Base-by-base conservation (phyloP, 352 stramenopile genomes). In the Phytophthora ramorum region DNA sequence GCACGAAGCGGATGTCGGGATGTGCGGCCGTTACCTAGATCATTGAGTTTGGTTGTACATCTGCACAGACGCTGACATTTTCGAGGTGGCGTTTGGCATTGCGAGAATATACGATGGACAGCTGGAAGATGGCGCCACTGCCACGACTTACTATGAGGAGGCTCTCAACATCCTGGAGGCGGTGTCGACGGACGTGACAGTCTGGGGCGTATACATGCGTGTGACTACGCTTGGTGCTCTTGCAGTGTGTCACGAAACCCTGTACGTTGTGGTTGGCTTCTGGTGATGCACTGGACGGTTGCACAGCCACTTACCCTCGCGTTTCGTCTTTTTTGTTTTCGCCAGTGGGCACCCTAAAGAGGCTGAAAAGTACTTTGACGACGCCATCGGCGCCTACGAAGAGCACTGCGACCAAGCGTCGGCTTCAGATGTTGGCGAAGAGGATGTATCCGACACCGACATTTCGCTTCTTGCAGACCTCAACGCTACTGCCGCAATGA, bases 401-500 rank as follows among this genome's bases (percentile, higher is more conserved):
- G 49, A 75, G 58, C 62, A 75, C 47, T 75, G 62, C 28, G 51
- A 60, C 3, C 51, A 64, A 58, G 66, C 49, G 12, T 43, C 49
- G 22, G 26, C 22, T 45, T 26, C 35, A 13, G 40, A 46, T 30
- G 37, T 13, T 58, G 35, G 24, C 7, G 54, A 68, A 14, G 26
- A 28, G 13, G 28, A 71, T 24, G 38, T 19, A 6, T 64, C 67
- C 0, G 26, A 66, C 22, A 43, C 20, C 4, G 61, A 75, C 10
- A 26, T 67, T 19, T 55, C 34, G 7, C 51, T 75, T 19, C 35
- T 75, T 4, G 17, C 46, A 17, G 51, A 75, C 19, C 52, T 75
- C 14, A 75, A 75, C 44, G 61, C 62, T n/a, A 64, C 67, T 19
- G 62, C 51, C 22, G 55, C 67, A 16, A 68, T 75, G 67, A 64